Evolutionary conservation across 2,329 filamentous ascomycete genomes (phyloP).

Genomic region (Gnomoniopsis smithogilvyi): DNA sequence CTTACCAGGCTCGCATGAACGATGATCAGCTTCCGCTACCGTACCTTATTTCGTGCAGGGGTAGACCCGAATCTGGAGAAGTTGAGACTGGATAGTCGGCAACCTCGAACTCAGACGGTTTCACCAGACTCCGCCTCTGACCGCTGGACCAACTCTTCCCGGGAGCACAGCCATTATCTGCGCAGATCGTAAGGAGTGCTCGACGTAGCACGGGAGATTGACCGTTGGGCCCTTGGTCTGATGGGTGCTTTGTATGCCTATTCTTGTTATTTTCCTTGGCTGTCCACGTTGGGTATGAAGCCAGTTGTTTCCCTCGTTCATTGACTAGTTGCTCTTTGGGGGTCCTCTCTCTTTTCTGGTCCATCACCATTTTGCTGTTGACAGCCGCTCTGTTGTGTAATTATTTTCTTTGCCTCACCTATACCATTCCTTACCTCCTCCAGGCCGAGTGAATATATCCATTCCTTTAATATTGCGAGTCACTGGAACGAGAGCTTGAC

Average conservation of each 20-base stretch:
- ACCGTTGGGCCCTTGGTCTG: too few relatives aligned
- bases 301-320: slow-evolving; percentile 14
- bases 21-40: not conserved
- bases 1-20: not conserved
- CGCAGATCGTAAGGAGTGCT: not conserved
- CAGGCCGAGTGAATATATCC: slow-evolving; percentile 27
- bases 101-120: slow-evolving; percentile 17
- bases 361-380: slow-evolving; percentile 5
- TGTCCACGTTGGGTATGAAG: slow-evolving; percentile 16
- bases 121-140: slow-evolving; percentile 4
- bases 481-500: not conserved
- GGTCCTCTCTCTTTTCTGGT: not conserved
- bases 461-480: slow-evolving; percentile 4
- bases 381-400: slow-evolving; percentile 2
- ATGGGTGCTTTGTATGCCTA: not conserved
- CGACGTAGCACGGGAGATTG: not conserved
- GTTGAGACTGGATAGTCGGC: slow-evolving; percentile 15
- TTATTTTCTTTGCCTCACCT: slow-evolving; percentile 14
- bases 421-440: slow-evolving; percentile 19
- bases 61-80: slow-evolving; percentile 9
- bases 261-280: slow-evolving; percentile 19
- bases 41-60: slow-evolving; percentile 10
- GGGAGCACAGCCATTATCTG: slow-evolving; percentile 7
- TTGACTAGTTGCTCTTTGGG: slow-evolving; percentile 17
- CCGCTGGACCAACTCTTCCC: slow-evolving; percentile 6